Evolutionary conservation across 306 rosid species (phyloP), one percentile per base, ranked within the genome.

Genomic region (Inga leiocalycina): DNA sequence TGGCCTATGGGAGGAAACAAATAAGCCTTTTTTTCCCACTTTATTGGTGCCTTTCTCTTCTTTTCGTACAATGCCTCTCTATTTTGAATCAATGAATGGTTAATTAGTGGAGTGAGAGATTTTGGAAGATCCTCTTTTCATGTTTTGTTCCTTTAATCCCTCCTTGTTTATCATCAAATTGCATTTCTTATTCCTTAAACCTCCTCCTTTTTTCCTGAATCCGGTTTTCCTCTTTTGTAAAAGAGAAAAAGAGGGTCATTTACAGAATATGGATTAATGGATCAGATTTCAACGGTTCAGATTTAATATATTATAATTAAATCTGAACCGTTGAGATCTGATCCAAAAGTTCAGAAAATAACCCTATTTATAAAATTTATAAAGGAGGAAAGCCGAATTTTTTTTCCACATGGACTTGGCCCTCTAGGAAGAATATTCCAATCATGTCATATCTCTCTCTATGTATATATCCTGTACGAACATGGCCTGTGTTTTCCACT

Each of bases 11-110:
- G 4, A 14, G 6, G 0, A 22, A 10, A 7, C 37, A 62, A 1
- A 65, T 68, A 75, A 12, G 48, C 39, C 71, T 44, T 76, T 61
- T 61, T 78, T 49, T 32, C 78, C 86, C 77, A 77, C 74, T 45
- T 72, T 46, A 66, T 65, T 11, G 75, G 83, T 70, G 75, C 67
- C 91, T 91, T 88, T 93, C 88, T 84, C 95, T 80, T 91, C 87
- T 93, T 86, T 91, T 86, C 74, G 79, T 80, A 86, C 86, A 78
- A 82, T 79, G 49, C 34, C 66, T 22, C 34, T 20, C 10, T 74
- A 15, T 67, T 67, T 10, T 13, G 2, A 27, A 4, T 84, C 75
- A 74, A 49, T 86, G 84, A 86, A 87, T 89, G 90, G 22, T 59
- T 22, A 52, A 91, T 91, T 84, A 82, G 77, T 75, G 85, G 71